Evolutionary conservation across 2,329 filamentous ascomycete species (phyloP).

Genomic region (Epichloe sp.): DNA sequence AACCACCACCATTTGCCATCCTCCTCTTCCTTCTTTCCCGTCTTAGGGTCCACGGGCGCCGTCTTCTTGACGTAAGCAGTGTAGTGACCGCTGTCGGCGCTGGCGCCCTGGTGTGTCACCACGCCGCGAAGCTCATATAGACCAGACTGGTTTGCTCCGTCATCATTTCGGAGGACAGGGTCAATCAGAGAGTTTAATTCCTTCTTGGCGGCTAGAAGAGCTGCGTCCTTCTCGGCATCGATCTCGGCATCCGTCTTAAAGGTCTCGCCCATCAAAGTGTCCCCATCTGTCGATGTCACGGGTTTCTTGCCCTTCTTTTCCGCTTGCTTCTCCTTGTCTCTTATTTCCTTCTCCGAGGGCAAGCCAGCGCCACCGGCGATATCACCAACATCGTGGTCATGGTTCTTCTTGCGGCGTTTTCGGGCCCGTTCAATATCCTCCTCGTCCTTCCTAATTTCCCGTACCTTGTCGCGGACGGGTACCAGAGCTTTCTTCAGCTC

Average conservation of each 20-base stretch:
- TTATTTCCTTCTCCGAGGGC: slow-evolving; percentile 37
- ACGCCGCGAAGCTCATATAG: slow-evolving; percentile 90
- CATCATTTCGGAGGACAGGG: slow-evolving; percentile 60
- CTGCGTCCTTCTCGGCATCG: slow-evolving; percentile 68
- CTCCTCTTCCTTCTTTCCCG: slow-evolving; percentile 65
- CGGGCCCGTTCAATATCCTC: slow-evolving; percentile 82
- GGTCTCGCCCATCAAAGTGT: slow-evolving; percentile 60
- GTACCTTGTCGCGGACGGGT: slow-evolving; percentile 91
- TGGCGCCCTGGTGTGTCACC: slow-evolving; percentile 91
- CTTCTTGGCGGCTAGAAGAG: slow-evolving; percentile 70
- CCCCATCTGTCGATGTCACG: slow-evolving; percentile 38
- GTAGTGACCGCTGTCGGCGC: slow-evolving; percentile 95
- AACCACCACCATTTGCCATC: slow-evolving; percentile 99
- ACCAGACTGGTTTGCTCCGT: slow-evolving; percentile 82
- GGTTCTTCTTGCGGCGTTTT: slow-evolving; percentile 71
- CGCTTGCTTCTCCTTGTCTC: slow-evolving; percentile 36
- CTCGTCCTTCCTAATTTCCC: slow-evolving; percentile 89
- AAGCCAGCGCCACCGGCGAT: slow-evolving; percentile 32
- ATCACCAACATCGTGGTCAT: slow-evolving; percentile 32
- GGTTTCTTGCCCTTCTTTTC: slow-evolving; percentile 24
- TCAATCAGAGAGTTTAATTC: slow-evolving; percentile 71
- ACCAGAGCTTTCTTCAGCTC: slow-evolving; percentile 72
- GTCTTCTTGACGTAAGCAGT: slow-evolving; percentile 96
- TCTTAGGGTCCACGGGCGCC: slow-evolving; percentile 55
- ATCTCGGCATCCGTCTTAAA: slow-evolving; percentile 93